Conservation (phyloP, 129 eudicot species). For the Calendula officinalis region DNA sequence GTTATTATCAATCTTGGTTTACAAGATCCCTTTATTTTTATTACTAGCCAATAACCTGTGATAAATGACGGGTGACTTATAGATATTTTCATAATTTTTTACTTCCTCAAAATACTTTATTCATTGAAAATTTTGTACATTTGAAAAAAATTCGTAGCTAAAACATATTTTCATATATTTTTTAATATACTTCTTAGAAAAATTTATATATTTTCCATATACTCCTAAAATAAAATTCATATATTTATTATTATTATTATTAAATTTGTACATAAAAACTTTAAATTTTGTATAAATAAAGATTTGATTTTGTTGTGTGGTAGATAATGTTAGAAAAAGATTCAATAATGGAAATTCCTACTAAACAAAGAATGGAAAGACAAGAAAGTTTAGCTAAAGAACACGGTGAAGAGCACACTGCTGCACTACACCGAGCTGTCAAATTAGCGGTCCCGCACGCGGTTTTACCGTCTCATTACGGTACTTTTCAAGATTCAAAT, state of each 20-base stretch:
- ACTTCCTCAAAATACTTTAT: no score
- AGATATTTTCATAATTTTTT: no score
- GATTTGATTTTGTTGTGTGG: not conserved
- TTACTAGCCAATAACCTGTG: no score
- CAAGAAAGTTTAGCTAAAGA: conserved; percentile 64
- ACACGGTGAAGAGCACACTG: conserved; percentile 64
- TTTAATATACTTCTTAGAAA: no score
- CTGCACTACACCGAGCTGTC: conserved; percentile 79
- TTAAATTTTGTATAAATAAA: not conserved
- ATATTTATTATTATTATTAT: not conserved
- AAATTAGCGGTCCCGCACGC: conserved; percentile 73
- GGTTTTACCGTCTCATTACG: conserved; percentile 60
- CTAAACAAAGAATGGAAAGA: conserved; percentile 81
- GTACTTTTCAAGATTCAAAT: conserved; percentile 66
- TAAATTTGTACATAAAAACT: not conserved
- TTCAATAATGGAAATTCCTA: conserved; percentile 58
- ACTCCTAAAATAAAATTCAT: no score
- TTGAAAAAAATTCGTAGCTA: no score
- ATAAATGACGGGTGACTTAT: no score
- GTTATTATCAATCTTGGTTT: conserved; percentile 4
- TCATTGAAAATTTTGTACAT: no score
- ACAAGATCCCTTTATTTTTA: not conserved
- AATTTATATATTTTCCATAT: no score
- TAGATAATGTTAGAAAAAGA: conserved; percentile 81
- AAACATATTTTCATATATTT: no score